Conservation (phyloP, 2,329 filamentous ascomycete genomes). For the Tolypocladium ovalisporum region DNA sequence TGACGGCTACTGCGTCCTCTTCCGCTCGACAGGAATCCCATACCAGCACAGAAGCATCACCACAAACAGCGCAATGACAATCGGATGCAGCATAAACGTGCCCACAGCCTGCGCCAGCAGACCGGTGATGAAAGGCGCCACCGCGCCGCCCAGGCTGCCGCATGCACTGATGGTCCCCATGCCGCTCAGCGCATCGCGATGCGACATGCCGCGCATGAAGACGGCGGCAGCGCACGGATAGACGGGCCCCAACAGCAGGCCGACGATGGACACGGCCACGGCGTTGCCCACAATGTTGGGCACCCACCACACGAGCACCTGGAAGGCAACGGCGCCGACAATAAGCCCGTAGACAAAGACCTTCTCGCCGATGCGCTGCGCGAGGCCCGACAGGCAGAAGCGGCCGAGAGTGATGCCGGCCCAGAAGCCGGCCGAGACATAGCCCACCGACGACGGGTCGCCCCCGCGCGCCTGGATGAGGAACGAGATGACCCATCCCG, state of each 20-base stretch:
- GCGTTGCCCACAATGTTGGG: slow-evolving; percentile 64
- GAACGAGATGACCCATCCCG: slow-evolving; percentile 81
- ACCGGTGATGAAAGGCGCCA: slow-evolving; percentile 56
- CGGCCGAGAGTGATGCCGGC: slow-evolving; percentile 67
- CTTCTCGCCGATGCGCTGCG: slow-evolving; percentile 60
- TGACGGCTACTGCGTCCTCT: slow-evolving; percentile 44
- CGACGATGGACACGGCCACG: slow-evolving; percentile 58
- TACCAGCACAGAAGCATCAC: slow-evolving; percentile 59
- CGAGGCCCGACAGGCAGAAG: slow-evolving; percentile 57
- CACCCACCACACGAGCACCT: slow-evolving; percentile 69
- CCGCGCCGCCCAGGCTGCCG: slow-evolving; percentile 56
- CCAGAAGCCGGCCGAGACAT: slow-evolving; percentile 66
- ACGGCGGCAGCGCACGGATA: slow-evolving; percentile 63
- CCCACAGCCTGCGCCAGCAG: slow-evolving; percentile 50
- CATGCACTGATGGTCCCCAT: slow-evolving; percentile 60
- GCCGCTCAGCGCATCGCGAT: slow-evolving; percentile 48
- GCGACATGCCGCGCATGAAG: slow-evolving; percentile 49
- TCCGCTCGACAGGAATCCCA: slow-evolving; percentile 41
- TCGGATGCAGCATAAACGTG: slow-evolving; percentile 55
- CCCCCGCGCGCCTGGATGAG: slow-evolving; percentile 63
- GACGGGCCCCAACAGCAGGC: slow-evolving; percentile 65
- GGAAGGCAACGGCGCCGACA: slow-evolving; percentile 51
- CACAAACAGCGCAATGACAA: slow-evolving; percentile 54
- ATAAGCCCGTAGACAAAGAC: slow-evolving; percentile 54
- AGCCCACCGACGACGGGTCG: slow-evolving; percentile 61